Base-by-base conservation (phyloP, 2,329 filamentous ascomycete genomes). In the Pseudogymnoascus sp. region DNA sequence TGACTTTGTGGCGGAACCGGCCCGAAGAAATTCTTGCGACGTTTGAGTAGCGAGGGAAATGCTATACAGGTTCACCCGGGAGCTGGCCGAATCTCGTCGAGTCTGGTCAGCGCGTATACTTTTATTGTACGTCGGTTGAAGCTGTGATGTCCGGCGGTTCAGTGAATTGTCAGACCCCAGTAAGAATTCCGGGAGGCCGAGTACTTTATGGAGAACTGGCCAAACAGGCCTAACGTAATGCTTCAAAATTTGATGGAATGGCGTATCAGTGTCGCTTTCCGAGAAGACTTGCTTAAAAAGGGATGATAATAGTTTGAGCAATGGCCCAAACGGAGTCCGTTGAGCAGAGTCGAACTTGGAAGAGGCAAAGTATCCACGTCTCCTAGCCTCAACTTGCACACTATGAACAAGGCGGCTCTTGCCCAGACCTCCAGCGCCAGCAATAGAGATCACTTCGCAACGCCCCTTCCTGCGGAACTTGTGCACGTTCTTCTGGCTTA, bases 141-240 rank as follows among this genome's bases (percentile, higher is more conserved):
- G 43, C 11, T 58, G 54, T 35, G 58, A 30, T n/a, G 61, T 35
- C 9, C 57, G 57, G 18, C 57, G 57, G 12, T 58, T 58, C n/a
- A 11, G 28, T 30, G n/a, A 2, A 38, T 30, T 61, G 30, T 57
- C 62, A 0, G 68, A 59, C 7, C 82, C 82, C 18, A 87, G 76
- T 6, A 87, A 74, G 74, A 93, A 95, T 67, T 93, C 87, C 0
- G 85, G 85, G 30, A 88, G 76, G 2, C 81, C 83, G 5, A 88
- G 76, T 2, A 83, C 73, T 63, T 80, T 80, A 67, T 87, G 83
- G 62, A 88, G 74, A 74, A 81, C 81, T 6, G 83, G 82, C 85
- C 85, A 88, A 12, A 84, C 78, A 1, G 85, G 84, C 25, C 79
- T 79, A 47, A 87, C 79, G 63, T 85, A 85, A 59, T 85, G 78